phyloP scores from a whole-genome alignment of 2,329 filamentous ascomycete species.

The Elsinoe australis region DNA sequence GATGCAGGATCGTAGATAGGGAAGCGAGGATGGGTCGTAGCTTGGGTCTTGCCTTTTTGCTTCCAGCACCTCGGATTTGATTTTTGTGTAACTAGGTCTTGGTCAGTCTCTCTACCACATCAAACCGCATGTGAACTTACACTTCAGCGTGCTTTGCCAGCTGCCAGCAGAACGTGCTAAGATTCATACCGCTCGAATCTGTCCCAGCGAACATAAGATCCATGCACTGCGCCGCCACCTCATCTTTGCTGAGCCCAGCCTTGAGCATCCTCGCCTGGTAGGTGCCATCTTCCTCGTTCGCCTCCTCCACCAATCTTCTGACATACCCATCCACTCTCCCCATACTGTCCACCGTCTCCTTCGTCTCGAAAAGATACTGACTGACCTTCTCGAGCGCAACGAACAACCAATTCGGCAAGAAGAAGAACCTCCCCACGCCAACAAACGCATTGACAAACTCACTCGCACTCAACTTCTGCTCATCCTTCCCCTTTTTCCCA shows the following conservation, averaged over 20 bases:
- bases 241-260: constrained; percentile 36
- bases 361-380: constrained; percentile 31
- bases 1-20: constrained; percentile 43
- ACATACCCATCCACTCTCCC: constrained; percentile 40
- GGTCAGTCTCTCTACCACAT: background rate
- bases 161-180: constrained; percentile 42
- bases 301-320: constrained; percentile 32
- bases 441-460: constrained; percentile 50
- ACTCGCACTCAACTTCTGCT: constrained; percentile 35
- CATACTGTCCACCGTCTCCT: constrained; percentile 32
- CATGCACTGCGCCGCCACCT: constrained; percentile 46
- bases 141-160: constrained; percentile 38
- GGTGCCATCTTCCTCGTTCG: constrained; percentile 33
- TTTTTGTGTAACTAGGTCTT: background rate
- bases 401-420: constrained; percentile 41
- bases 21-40: constrained; percentile 32
- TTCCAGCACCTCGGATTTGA: constrained; percentile 27
- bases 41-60: constrained; percentile 26
- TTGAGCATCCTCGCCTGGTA: constrained; percentile 45
- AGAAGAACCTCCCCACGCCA: constrained; percentile 48
- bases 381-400: constrained; percentile 33
- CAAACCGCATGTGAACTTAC: constrained; percentile 24
- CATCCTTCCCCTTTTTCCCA: constrained; percentile 21
- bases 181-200: constrained; percentile 47
- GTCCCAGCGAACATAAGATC: constrained; percentile 50